Percentiles rank a stretch among this genome's conserved stretches.
Evolutionary conservation across 2,329 filamentous ascomycete genomes (phyloP).

Genomic region (Neurospora sp.): DNA sequence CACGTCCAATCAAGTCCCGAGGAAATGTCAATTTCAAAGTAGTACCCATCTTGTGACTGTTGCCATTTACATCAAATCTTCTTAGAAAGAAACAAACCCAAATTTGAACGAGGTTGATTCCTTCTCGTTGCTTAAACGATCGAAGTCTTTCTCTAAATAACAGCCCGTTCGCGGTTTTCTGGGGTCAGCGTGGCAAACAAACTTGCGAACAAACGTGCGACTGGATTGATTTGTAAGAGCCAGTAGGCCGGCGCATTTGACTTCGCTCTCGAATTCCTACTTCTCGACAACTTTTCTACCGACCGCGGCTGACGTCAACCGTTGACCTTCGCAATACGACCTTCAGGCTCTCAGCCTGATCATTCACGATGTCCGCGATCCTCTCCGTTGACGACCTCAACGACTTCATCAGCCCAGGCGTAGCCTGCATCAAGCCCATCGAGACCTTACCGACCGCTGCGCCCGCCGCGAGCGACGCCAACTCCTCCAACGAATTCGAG

Average conservation of each 20-base stretch:
- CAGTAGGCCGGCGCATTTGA: background rate
- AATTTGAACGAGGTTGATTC: background rate
- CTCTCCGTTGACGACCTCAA: slow-evolving; percentile 94
- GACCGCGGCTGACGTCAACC: background rate
- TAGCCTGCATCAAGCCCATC: slow-evolving; percentile 96
- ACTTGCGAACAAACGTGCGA: background rate
- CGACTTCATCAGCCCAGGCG: slow-evolving; percentile 96
- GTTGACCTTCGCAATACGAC: background rate
- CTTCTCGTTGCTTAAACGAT: background rate
- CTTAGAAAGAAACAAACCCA: background rate
- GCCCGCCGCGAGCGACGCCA: slow-evolving; percentile 24
- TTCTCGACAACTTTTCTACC: background rate
- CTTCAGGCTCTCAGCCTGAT: background rate
- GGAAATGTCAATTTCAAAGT: slow-evolving; percentile 15
- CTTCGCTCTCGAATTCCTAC: background rate
- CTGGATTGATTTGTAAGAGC: background rate
- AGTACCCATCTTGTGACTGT: slow-evolving; percentile 5
- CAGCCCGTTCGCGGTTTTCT: background rate
- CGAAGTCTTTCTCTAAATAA: background rate
- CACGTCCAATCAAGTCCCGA: background rate
- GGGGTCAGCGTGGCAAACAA: background rate
- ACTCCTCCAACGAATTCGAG: slow-evolving; percentile 54
- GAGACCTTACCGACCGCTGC: slow-evolving; percentile 71
- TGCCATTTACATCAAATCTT: slow-evolving; percentile 10
- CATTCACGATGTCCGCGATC: slow-evolving; percentile 74